phyloP scores from a whole-genome alignment of 441 rosid species.

The Adansonia gregorii region DNA sequence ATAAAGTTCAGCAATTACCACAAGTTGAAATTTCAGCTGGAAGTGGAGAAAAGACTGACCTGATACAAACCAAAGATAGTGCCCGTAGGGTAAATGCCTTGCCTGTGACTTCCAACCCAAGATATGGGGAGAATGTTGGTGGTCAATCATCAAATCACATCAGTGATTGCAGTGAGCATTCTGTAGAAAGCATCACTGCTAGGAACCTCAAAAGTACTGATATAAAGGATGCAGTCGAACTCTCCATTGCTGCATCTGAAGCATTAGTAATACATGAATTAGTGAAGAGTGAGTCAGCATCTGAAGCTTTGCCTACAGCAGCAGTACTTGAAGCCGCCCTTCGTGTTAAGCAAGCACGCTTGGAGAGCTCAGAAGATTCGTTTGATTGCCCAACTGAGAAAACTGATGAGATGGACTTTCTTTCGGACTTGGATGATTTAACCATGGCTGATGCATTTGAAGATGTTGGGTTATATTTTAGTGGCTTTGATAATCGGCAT shows the following conservation, averaged over 20 bases:
- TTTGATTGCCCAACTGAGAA: conserved; percentile 32
- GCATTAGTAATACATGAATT: conserved; percentile 62
- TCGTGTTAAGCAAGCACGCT: conserved; percentile 61
- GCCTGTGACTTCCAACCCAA: conserved; percentile 26
- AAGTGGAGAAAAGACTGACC: conserved; percentile 26
- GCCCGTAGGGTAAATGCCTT: conserved; percentile 20
- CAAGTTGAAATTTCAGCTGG: conserved; percentile 35
- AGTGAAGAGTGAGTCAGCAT: conserved; percentile 40
- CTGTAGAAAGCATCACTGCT: conserved; percentile 28
- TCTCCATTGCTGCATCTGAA: conserved; percentile 73
- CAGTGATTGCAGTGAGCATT: conserved; percentile 14
- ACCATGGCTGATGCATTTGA: conserved; percentile 52
- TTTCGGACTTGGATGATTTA: conserved; percentile 50
- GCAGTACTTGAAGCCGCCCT: conserved; percentile 67
- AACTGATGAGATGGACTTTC: conserved; percentile 42
- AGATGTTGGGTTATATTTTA: conserved; percentile 55
- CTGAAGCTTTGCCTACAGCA: conserved; percentile 39
- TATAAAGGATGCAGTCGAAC: conserved; percentile 50
- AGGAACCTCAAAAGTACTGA: conserved; percentile 38
- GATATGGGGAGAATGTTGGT: conserved; percentile 21
- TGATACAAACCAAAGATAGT: conserved; percentile 24
- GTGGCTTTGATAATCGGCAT: conserved; percentile 31
- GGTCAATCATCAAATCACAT: conserved; percentile 5
- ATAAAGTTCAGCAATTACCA: conserved; percentile 19
- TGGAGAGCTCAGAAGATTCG: conserved; percentile 39